Evolutionary conservation across 2,329 filamentous ascomycete species (phyloP), one percentile per base, ranked within the genome.

Genomic region (Fusarium agapanthi): DNA sequence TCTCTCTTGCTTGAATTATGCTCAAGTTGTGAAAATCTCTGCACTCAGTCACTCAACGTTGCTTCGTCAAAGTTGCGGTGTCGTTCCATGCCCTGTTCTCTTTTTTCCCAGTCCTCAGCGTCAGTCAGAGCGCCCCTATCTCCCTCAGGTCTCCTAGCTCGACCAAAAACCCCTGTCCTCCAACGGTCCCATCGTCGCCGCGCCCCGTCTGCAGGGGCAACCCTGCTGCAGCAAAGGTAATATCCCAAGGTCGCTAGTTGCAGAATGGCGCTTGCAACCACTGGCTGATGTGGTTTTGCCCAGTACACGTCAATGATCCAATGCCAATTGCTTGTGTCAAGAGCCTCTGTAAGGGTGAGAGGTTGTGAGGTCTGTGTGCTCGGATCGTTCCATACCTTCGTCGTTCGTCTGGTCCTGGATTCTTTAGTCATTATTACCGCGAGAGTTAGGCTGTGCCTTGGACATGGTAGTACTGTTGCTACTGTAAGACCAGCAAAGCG

Each of bases 221-320:
- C 77, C 76, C 72, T 76, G 76, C 57, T 75, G 75, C 76, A 77
- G 65, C 73, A 71, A 54, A 75, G 75, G 75, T 78, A 79, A 79
- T 79, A 76, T 79, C 76, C 76, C 73, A 69, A 61, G 54, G 43
- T 65, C 74, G 64, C 65, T 79, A 79, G 77, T 66, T 79, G 76
- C 76, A 79, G 72, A 73, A 72, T 75, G 71, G 75, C 72, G 76
- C 73, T 73, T 75, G 57, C 69, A 78, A 73, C 60, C 72, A 78
- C 72, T 78, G 76, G 76, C 64, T 77, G 73, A 62, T 55, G 62
- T 63, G 61, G 64, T 38, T 71, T 58, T 65, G 35, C 59, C 51
- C 67, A 69, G 70, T 73, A 64, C 67, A 68, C 57, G 69, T 69
- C 74, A 67, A 70, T 50, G 71, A 59, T 59, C 64, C 61, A 71